Conservation (phyloP, 2,329 filamentous ascomycete genomes). For the Volutella citrinella region DNA sequence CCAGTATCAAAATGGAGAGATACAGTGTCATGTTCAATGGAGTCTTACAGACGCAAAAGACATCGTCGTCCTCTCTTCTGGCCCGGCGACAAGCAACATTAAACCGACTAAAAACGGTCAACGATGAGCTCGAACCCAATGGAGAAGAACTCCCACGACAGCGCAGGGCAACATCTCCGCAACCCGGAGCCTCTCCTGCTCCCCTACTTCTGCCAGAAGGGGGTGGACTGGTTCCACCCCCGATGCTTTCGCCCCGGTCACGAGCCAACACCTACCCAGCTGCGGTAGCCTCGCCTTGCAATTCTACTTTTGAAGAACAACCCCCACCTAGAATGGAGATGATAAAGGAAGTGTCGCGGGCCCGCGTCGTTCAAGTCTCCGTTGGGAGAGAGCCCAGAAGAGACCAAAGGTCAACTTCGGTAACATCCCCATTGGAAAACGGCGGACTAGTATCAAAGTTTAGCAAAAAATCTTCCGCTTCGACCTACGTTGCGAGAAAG, state of each 20-base stretch:
- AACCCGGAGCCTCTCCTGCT: conserved; percentile 40
- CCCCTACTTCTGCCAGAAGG: conserved; percentile 43
- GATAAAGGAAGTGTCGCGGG: conserved; percentile 6
- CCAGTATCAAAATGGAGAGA: conserved; percentile 75
- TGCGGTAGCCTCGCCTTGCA: conserved; percentile 41
- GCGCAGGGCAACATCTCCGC: conserved; percentile 49
- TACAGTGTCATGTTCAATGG: conserved; percentile 93
- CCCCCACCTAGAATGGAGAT: conserved; percentile 1
- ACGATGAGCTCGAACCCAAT: conserved; percentile 40
- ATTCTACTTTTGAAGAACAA: conserved; percentile 29
- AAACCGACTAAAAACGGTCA: conserved; percentile 54
- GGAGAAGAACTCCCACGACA: conserved; percentile 32
- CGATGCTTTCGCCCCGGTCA: conserved; percentile 35
- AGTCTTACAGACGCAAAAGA: conserved; percentile 53
- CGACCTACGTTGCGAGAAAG: too few relatives aligned
- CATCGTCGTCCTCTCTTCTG: conserved; percentile 38
- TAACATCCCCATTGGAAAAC: too few relatives aligned
- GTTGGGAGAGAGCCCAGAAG: conserved; percentile 5
- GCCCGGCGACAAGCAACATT: conserved; percentile 58
- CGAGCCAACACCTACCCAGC: conserved; percentile 57
- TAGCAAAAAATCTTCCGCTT: conserved; percentile 23
- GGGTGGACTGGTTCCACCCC: conserved; percentile 21
- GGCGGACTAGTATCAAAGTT: conserved; percentile 23
- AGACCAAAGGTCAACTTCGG: too few relatives aligned
- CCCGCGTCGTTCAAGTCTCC: conserved; percentile 13